These are phyloP conservation scores for Boletus chippewaensis DNA, from an alignment of 1,284 basidiomycete species.

Conservation along the genomic window DNA sequence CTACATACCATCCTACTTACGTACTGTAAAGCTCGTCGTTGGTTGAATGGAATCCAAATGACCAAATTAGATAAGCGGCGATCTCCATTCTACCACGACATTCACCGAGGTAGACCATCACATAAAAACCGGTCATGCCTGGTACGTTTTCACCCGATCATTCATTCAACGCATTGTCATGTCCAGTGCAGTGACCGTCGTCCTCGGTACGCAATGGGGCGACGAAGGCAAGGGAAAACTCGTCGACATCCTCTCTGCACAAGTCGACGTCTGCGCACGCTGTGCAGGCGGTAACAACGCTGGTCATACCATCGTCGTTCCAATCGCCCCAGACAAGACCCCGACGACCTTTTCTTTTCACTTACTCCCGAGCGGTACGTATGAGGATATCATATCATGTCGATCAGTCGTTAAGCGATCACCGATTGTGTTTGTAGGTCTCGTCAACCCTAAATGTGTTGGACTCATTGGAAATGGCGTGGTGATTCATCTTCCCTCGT, in stretches of 20 bases:
- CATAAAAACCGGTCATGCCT: conserved; percentile 19
- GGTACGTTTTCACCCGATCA: conserved; percentile 15
- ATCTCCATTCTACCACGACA: conserved; percentile 11
- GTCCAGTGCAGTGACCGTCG: conserved; percentile 52
- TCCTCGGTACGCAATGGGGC: conserved; percentile 90
- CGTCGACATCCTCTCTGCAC: conserved; percentile 85
- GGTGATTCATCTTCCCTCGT: conserved; percentile 91
- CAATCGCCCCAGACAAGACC: conserved; percentile 57
- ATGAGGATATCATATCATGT: neutral
- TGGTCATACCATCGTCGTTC: conserved; percentile 95
- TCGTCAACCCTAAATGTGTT: conserved; percentile 84
- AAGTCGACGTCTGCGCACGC: conserved; percentile 89
- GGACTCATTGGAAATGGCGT: conserved; percentile 93
- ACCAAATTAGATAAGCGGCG: too few species aligned
- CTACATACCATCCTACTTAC: too few species aligned
- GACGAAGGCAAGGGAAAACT: conserved; percentile 97
- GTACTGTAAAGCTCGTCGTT: too few species aligned
- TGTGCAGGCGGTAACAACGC: conserved; percentile 99
- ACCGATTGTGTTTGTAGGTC: conserved; percentile 43
- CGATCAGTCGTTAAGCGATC: neutral
- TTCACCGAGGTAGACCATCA: conserved; percentile 4
- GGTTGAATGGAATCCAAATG: too few species aligned
- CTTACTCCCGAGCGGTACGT: conserved; percentile 82
- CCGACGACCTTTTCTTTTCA: conserved; percentile 94
- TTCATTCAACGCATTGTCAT: neutral